These are phyloP conservation scores for Vitis hybrid DNA, from an alignment of 177 flowering plant species.

Conservation along the genomic window DNA sequence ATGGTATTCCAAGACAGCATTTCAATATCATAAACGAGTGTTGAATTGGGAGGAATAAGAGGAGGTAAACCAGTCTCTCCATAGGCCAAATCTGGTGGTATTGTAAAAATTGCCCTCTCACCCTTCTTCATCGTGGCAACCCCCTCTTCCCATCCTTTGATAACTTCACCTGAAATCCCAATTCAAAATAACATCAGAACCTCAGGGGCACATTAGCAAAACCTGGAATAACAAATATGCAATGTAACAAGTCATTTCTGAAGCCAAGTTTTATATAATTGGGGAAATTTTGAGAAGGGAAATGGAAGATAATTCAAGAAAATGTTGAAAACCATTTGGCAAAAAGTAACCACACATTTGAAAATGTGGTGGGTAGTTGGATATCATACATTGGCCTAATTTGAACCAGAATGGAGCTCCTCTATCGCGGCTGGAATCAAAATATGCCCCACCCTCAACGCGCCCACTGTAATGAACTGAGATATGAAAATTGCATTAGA, in stretches of 20 bases:
- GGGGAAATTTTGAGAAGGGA: background rate
- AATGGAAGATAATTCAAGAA: background rate
- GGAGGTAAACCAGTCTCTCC: conserved; percentile 55
- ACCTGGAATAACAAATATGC: background rate
- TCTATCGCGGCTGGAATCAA: conserved; percentile 39
- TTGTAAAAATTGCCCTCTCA: conserved; percentile 51
- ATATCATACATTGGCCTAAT: conserved; percentile 45
- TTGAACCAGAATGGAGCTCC: conserved; percentile 52
- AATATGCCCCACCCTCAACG: conserved; percentile 37
- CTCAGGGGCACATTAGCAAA: too few relatives aligned
- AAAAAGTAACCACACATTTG: too few relatives aligned
- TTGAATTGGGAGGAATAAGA: conserved; percentile 43
- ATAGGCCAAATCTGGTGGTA: conserved; percentile 61
- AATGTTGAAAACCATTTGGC: background rate
- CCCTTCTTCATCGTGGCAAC: conserved; percentile 68
- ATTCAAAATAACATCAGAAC: background rate
- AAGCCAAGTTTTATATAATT: background rate
- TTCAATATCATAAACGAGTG: conserved; percentile 53
- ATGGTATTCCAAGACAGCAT: conserved; percentile 53
- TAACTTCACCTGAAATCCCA: conserved; percentile 52
- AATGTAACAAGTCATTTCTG: background rate
- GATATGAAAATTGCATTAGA: background rate
- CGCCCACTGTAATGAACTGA: conserved; percentile 54
- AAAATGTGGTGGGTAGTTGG: too few relatives aligned
- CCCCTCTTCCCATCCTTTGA: conserved; percentile 70